These are phyloP conservation scores for Plantago lanceolata DNA, from an alignment of 305 asterid species.

Conservation along the genomic window DNA sequence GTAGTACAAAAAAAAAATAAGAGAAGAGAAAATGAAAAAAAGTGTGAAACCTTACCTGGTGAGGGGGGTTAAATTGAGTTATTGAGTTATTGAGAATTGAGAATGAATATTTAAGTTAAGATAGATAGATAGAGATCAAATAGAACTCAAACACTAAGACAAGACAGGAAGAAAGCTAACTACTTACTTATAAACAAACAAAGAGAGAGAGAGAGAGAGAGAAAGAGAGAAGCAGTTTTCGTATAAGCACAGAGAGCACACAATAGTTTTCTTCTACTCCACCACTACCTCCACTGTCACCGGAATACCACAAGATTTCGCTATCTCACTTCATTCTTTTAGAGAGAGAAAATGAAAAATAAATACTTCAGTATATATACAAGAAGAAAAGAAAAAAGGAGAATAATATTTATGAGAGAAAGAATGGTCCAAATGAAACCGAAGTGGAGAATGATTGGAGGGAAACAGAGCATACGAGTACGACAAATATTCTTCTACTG, in stretches of 20 bases:
- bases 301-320: conserved; percentile 40
- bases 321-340: neutral
- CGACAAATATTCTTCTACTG: neutral
- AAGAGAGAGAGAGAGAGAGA: conserved; percentile 20
- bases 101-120: no score
- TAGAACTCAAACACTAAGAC: neutral
- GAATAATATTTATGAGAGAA: neutral
- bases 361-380: no score
- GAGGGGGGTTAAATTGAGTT: no score
- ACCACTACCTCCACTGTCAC: conserved; percentile 75
- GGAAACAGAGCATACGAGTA: neutral
- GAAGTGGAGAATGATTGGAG: conserved; percentile 8
- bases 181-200: neutral
- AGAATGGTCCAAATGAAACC: conserved; percentile 29
- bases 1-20: no score
- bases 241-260: conserved; percentile 4
- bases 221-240: conserved; percentile 39
- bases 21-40: neutral
- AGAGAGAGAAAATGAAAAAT: conserved; percentile 14
- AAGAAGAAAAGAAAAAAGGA: no score
- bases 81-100: no score
- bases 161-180: neutral
- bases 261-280: conserved; percentile 75
- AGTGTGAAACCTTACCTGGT: no score
- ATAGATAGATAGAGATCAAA: neutral